Conservation (phyloP, 345 rosid genomes). For the Eucalyptus decipiens region DNA sequence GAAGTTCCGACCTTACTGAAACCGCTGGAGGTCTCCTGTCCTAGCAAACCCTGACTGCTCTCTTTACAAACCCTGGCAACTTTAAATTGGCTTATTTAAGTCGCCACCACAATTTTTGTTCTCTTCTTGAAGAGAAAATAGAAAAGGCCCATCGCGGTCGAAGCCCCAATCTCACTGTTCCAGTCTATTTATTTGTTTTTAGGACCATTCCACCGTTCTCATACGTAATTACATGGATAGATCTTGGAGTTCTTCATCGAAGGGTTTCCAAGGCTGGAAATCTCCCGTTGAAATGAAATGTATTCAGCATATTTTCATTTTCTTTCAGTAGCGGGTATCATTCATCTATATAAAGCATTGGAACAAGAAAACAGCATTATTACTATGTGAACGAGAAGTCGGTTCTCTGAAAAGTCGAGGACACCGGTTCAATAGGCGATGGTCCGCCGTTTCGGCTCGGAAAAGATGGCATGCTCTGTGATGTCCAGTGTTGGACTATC, state of each 20-base stretch:
- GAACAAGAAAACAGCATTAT: not conserved
- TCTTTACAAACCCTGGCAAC: not conserved
- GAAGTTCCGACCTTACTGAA: slow-evolving; percentile 80
- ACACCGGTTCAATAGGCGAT: not conserved
- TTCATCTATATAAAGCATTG: not conserved
- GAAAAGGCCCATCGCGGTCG: not conserved
- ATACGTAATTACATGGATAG: not conserved
- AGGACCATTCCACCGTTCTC: not conserved
- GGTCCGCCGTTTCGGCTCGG: not conserved
- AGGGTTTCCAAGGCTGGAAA: not conserved
- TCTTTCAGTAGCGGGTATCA: not conserved
- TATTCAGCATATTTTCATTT: not conserved
- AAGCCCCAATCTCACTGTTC: not conserved
- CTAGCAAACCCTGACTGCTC: not conserved
- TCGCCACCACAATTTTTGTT: not conserved
- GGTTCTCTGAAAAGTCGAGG: not conserved
- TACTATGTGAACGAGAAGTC: not conserved
- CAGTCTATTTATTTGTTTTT: not conserved
- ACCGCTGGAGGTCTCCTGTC: not conserved
- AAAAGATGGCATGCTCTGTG: not conserved
- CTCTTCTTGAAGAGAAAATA: not conserved
- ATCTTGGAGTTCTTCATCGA: not conserved
- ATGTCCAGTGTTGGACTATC: not conserved
- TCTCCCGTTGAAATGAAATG: not conserved
- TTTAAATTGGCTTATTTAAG: not conserved